Conservation (phyloP, 164 flowering plant genomes). For the Magnolia changhungtana region DNA sequence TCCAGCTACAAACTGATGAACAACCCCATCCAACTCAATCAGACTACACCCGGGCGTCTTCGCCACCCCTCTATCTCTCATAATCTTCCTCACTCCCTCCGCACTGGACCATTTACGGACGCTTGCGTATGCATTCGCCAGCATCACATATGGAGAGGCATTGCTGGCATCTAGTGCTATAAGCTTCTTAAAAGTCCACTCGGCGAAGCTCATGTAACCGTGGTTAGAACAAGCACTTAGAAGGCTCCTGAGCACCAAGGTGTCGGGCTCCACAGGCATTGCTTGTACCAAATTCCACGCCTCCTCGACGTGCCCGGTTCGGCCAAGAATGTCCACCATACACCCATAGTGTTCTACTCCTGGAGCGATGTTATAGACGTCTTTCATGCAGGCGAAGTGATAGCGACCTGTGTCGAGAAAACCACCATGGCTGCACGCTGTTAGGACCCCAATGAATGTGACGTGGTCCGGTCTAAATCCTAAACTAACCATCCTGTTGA, state of each 20-base stretch:
- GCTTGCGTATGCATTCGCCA: constrained; percentile 11
- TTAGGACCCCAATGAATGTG: constrained; percentile 45
- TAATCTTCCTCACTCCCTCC: constrained; percentile 11
- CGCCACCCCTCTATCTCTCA: constrained; percentile 10
- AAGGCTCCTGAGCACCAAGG: constrained; percentile 35
- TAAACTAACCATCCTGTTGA: constrained; percentile 32
- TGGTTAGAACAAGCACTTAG: constrained; percentile 37
- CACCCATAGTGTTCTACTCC: constrained; percentile 44
- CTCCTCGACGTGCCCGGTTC: constrained; percentile 40
- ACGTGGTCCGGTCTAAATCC: constrained; percentile 51
- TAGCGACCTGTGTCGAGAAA: constrained; percentile 33
- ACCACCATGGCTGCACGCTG: constrained; percentile 43
- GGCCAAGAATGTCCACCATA: constrained; percentile 46
- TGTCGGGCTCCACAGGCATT: constrained; percentile 38
- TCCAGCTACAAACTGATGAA: constrained; percentile 13
- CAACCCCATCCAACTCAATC: constrained; percentile 10
- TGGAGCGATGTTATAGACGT: constrained; percentile 37
- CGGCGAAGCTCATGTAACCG: constrained; percentile 33
- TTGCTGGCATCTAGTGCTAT: constrained; percentile 3
- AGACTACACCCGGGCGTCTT: constrained; percentile 9
- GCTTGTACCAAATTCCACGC: constrained; percentile 34
- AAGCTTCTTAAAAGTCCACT: constrained; percentile 24
- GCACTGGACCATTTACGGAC: constrained; percentile 1
- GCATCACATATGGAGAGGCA: constrained; percentile 10
- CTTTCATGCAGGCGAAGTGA: constrained; percentile 31